Evolutionary conservation across 2,329 filamentous ascomycete genomes (phyloP), one percentile per base, ranked within the genome.

Genomic region (Diplodia sapinea): DNA sequence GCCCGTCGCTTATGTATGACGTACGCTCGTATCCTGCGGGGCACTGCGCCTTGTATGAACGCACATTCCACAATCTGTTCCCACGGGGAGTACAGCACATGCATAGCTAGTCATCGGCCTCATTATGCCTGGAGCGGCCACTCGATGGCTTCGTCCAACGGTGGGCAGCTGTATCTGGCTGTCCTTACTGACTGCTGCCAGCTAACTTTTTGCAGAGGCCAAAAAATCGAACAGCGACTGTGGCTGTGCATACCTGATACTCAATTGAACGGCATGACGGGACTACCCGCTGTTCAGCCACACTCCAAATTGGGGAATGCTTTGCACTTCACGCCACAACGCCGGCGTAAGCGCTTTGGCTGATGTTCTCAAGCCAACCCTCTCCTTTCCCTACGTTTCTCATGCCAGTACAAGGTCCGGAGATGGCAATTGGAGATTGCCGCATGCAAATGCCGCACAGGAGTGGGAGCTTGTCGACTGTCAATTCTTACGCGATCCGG

Each of bases 1-100:
- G 7, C 29, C 26, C 40, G 29, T 63, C 59, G 59, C 59, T 63
- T 63, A 63, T 51, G 59, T 63, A 63, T 63, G 59, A 63, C 59
- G 47, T 52, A 63, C 57, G 40, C 56, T 49, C 56, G 23, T n/a
- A 11, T 47, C 8, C 43, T 47, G 43, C 43, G 43, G 43, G 43
- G 43, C 43, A 38, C 26, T 26, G 26, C 26, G 26, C 26, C 36
- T 11, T 38, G 3, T 38, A 38, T 11, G 20, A 47, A 7, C 43
- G 43, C n/a, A 47, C 43, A 47, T 47, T 20, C 17, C 17, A n/a
- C 6, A n/a, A 47, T 47, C 7, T 47, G 26, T n/a, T 47, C 17
- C 33, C 7, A 2, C 7, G 7, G 9, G 31, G 9, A 36, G 33
- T 47, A 8, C 40, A 47, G 13, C 17, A 8, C 40, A 47, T 47